phyloP scores from a whole-genome alignment of 371 early-diverging fungal species.

The Mucor mucedo region DNA sequence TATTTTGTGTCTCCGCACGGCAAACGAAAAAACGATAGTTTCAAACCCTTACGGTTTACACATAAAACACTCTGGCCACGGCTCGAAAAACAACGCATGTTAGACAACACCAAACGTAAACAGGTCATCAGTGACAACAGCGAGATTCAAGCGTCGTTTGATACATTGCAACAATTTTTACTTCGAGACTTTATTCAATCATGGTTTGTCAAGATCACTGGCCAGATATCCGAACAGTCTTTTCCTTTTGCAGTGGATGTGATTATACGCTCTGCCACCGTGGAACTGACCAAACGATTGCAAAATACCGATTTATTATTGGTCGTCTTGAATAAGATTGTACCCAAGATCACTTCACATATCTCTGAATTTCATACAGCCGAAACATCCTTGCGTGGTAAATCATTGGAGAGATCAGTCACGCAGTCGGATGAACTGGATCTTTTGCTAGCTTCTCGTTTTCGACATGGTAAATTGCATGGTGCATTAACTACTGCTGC shows the following conservation, averaged over 20 bases:
- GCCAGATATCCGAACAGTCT: slow-evolving; percentile 25
- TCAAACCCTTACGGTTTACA: slow-evolving; percentile 35
- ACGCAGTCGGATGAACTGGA: slow-evolving; percentile 70
- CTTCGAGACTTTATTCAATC: slow-evolving; percentile 63
- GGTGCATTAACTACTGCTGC: slow-evolving; percentile 60
- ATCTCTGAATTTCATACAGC: slow-evolving; percentile 70
- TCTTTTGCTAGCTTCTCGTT: slow-evolving; percentile 64
- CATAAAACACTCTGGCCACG: slow-evolving; percentile 26
- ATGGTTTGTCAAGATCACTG: slow-evolving; percentile 62
- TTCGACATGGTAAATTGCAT: slow-evolving; percentile 65
- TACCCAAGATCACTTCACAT: slow-evolving; percentile 74
- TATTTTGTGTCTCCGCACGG: slow-evolving; percentile 41
- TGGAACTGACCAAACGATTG: slow-evolving; percentile 44
- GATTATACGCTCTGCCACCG: slow-evolving; percentile 48
- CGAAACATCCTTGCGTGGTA: slow-evolving; percentile 64
- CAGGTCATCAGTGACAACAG: slow-evolving; percentile 11
- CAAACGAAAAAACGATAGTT: slow-evolving; percentile 15
- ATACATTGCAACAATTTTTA: slow-evolving; percentile 46
- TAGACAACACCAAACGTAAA: slow-evolving; percentile 4
- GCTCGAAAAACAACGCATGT: slow-evolving; percentile 18
- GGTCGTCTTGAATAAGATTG: slow-evolving; percentile 60
- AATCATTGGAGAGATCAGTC: slow-evolving; percentile 54
- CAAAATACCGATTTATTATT: slow-evolving; percentile 62
- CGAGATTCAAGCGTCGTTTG: slow-evolving; percentile 50
- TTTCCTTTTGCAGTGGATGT: slow-evolving; percentile 52